phyloP scores from a whole-genome alignment of 2,329 filamentous ascomycete genomes.

The Aspergillus sp. region DNA sequence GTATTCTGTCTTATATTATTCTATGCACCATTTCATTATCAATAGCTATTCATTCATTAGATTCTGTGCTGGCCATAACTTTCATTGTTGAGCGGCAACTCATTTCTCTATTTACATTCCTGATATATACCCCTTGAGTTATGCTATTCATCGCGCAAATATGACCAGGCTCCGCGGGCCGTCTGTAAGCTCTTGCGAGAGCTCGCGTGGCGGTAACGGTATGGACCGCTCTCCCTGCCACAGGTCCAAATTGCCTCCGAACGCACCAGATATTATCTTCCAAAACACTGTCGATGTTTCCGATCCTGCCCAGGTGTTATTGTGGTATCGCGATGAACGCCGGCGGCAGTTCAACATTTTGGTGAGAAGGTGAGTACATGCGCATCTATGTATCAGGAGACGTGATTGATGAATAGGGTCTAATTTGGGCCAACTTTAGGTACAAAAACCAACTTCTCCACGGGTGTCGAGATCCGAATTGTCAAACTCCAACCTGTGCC shows the following conservation, averaged over 20 bases:
- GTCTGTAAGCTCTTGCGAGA: constrained; percentile 34
- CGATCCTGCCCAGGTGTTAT: constrained; percentile 36
- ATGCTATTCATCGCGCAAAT: constrained; percentile 29
- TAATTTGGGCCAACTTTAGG: constrained; percentile 43
- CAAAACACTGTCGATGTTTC: constrained; percentile 42
- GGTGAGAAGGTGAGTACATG: constrained; percentile 60
- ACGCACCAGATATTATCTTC: constrained; percentile 39
- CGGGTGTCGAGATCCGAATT: constrained; percentile 70
- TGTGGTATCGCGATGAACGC: constrained; percentile 41
- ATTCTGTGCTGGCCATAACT: neutral
- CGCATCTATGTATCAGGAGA: neutral
- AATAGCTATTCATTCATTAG: neutral
- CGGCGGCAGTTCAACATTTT: constrained; percentile 56
- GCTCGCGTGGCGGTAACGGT: constrained; percentile 26
- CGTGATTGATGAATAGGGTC: neutral
- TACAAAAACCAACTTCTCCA: constrained; percentile 80
- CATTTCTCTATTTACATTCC: neutral
- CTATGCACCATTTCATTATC: neutral
- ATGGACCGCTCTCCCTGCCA: constrained; percentile 30
- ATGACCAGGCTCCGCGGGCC: constrained; percentile 46
- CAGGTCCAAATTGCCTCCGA: constrained; percentile 41
- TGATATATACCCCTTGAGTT: constrained; percentile 14
- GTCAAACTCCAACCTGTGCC: constrained; percentile 76
- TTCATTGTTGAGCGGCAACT: neutral
- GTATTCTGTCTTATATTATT: neutral